Evolutionary conservation across 148 eudicot species (phyloP).

Genomic region (Tetragonia tetragonoides): DNA sequence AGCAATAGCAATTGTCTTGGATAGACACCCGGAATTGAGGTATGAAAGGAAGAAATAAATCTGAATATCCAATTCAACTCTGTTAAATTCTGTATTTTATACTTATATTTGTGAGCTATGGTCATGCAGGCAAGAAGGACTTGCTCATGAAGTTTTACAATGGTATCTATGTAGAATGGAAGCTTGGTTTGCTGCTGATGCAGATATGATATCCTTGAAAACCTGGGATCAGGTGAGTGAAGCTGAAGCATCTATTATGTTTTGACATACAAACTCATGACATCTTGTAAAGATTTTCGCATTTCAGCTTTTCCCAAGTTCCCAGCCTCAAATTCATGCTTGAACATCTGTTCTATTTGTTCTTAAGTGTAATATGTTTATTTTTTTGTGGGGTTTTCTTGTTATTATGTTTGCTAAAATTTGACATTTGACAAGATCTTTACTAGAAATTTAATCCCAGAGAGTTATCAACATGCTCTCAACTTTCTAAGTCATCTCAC

Average conservation of each 20-base stretch:
- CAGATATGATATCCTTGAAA: conserved; percentile 92
- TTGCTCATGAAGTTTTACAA: conserved; percentile 82
- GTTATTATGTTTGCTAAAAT: not conserved
- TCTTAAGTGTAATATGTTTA: too few relatives aligned
- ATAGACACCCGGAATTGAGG: conserved; percentile 81
- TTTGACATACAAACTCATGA: not conserved
- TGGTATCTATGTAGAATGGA: conserved; percentile 98
- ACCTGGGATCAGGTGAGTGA: conserved; percentile 92
- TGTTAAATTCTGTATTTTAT: not conserved
- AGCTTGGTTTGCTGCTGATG: conserved; percentile 99
- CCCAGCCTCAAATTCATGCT: not conserved
- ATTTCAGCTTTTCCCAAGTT: not conserved
- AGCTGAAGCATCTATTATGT: not conserved
- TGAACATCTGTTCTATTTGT: too few relatives aligned
- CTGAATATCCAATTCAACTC: not conserved
- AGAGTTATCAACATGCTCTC: not conserved
- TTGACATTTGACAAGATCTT: not conserved
- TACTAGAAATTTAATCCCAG: not conserved
- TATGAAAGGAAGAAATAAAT: conserved; percentile 26
- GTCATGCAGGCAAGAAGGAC: conserved; percentile 74
- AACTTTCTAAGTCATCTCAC: not conserved
- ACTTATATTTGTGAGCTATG: conserved; percentile 10
- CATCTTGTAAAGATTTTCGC: not conserved
- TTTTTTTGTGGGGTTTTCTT: not conserved
- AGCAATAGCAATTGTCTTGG: conserved; percentile 83